These are phyloP conservation scores for Suhomyces bolitotheri DNA, from an alignment of 1,139 yeast species.

Conservation along the genomic window DNA sequence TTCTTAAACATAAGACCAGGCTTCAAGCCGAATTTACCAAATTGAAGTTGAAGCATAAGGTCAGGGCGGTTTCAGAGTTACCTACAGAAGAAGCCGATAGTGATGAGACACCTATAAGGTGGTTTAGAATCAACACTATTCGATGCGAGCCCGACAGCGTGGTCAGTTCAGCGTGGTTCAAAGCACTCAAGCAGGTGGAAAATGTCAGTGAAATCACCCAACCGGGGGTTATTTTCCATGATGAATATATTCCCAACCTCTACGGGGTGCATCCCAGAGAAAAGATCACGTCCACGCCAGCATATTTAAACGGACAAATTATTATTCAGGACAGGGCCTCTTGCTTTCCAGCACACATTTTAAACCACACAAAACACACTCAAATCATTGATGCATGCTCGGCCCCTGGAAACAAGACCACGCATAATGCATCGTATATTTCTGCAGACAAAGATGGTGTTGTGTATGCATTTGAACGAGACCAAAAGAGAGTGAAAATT, in stretches of 20 bases:
- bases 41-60: conserved; percentile 68
- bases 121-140: conserved; percentile 79
- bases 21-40: conserved; percentile 79
- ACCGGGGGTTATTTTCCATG: conserved; percentile 66
- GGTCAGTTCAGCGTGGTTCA: conserved; percentile 39
- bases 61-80: conserved; percentile 37
- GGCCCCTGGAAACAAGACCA: conserved; percentile 98
- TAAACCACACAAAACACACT: conserved; percentile 47
- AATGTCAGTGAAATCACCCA: conserved; percentile 43
- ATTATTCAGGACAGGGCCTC: conserved; percentile 96
- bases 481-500: conserved; percentile 67
- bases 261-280: conserved; percentile 82
- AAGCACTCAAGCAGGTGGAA: conserved; percentile 49
- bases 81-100: conserved; percentile 35
- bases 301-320: conserved; percentile 72
- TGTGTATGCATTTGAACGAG: conserved; percentile 87
- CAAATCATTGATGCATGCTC: conserved; percentile 89
- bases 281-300: conserved; percentile 59
- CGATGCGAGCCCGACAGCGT: conserved; percentile 41
- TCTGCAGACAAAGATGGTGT: conserved; percentile 29
- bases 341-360: conserved; percentile 89
- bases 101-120: conserved; percentile 81
- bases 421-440: conserved; percentile 76
- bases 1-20: conserved; percentile 75
- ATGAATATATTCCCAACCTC: conserved; percentile 67